Conservation (phyloP, 169 alveolate genomes). For the Eimeria falciformis region DNA sequence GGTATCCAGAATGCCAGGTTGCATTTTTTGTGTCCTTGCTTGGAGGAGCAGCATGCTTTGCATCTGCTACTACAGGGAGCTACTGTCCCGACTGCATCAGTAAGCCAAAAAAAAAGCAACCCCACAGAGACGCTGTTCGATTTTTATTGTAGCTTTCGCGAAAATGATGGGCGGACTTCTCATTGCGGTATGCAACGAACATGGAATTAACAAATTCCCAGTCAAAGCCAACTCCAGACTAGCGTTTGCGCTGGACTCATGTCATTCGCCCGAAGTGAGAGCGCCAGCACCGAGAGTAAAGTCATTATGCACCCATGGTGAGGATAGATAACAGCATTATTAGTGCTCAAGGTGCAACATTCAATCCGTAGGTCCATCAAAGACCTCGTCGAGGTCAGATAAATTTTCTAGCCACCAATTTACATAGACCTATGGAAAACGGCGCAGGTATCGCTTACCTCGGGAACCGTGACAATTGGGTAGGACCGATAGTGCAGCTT, state of each 20-base stretch:
- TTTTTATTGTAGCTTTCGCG: neutral
- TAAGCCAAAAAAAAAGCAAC: neutral
- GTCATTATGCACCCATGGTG: constrained; percentile 67
- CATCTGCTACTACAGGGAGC: constrained; percentile 30
- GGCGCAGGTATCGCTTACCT: constrained; percentile 55
- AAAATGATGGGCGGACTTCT: constrained; percentile 41
- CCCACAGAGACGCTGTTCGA: neutral
- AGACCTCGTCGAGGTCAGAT: constrained; percentile 58
- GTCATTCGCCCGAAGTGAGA: constrained; percentile 46
- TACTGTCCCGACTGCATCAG: constrained; percentile 64
- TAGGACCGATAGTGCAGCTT: neutral
- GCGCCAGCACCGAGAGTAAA: constrained; percentile 67
- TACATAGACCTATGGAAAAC: neutral
- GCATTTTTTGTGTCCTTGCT: constrained; percentile 28
- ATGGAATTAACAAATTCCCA: neutral
- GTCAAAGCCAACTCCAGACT: constrained; percentile 37
- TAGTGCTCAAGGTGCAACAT: neutral
- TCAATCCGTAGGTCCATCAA: constrained; percentile 38
- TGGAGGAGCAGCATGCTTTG: constrained; percentile 59
- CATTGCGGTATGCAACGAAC: constrained; percentile 35
- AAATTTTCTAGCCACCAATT: neutral
- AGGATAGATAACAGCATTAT: neutral
- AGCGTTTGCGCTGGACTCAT: constrained; percentile 46
- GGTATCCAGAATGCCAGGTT: constrained; percentile 18
- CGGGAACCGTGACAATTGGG: constrained; percentile 72